These are phyloP conservation scores for Naganishia friedmannii DNA, from an alignment of 768 basidiomycete species.

Conservation along the genomic window DNA sequence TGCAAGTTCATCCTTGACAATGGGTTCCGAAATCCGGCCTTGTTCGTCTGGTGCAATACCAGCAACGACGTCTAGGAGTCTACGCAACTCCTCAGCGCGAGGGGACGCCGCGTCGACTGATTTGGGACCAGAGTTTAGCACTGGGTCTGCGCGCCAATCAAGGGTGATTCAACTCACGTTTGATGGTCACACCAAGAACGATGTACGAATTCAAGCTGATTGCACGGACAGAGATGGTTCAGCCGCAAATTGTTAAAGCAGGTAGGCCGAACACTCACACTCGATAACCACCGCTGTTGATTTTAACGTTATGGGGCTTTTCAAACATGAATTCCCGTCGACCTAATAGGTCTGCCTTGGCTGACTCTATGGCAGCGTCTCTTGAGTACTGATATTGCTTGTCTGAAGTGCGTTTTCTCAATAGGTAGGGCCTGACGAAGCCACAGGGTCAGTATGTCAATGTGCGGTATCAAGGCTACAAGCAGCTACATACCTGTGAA, in stretches of 20 bases:
- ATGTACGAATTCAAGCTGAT: slow-evolving; percentile 50
- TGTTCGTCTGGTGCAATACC: slow-evolving; percentile 50
- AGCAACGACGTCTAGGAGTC: slow-evolving; percentile 50
- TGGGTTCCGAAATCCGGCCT: slow-evolving; percentile 49
- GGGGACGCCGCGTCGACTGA: slow-evolving; percentile 50
- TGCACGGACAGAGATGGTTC: background rate
- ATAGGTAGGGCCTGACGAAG: slow-evolving; percentile 46
- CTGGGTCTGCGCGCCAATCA: background rate
- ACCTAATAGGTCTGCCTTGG: slow-evolving; percentile 51
- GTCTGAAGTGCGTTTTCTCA: slow-evolving; percentile 47
- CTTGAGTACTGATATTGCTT: slow-evolving; percentile 50
- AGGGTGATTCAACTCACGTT: slow-evolving; percentile 39
- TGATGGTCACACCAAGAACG: slow-evolving; percentile 51
- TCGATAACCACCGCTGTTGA: slow-evolving; percentile 51
- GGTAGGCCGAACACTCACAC: slow-evolving; percentile 36
- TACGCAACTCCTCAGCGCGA: slow-evolving; percentile 49
- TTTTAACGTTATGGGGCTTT: slow-evolving; percentile 49
- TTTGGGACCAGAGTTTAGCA: background rate
- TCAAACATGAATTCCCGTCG: slow-evolving; percentile 52
- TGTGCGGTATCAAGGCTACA: background rate
- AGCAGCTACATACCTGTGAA: slow-evolving; percentile 49
- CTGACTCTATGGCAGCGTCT: slow-evolving; percentile 53
- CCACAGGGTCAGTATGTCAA: background rate
- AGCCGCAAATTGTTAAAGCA: background rate
- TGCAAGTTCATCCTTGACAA: slow-evolving; percentile 53